Percentiles rank a stretch among this genome's conserved stretches.
phyloP scores from a whole-genome alignment of 2,329 filamentous ascomycete species.

The Diplodia sapinea region DNA sequence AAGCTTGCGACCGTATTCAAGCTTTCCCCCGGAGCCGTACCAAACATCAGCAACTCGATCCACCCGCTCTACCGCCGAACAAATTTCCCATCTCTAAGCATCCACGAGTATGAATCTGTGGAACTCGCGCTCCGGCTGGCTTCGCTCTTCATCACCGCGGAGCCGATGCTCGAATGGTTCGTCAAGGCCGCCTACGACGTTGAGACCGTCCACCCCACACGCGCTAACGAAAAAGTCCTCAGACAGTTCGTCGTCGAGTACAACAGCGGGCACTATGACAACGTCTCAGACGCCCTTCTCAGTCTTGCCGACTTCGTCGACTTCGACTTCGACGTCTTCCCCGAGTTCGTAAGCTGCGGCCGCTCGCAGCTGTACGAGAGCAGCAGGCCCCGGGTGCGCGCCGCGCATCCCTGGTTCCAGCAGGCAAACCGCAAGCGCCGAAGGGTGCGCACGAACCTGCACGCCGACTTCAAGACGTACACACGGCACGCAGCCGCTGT shows the following conservation, averaged over 20 bases:
- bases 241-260: constrained; percentile 2
- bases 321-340: constrained; percentile 15
- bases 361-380: background rate
- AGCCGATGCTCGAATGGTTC: constrained; percentile 26
- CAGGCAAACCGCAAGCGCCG: background rate
- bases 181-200: constrained; percentile 19
- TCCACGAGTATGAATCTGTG: constrained; percentile 14
- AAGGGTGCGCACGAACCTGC: background rate
- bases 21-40: background rate
- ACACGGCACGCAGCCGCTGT: background rate
- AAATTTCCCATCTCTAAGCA: constrained; percentile 18
- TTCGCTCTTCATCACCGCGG: constrained; percentile 11
- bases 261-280: background rate
- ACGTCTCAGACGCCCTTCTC: background rate
- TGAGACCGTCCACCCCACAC: background rate
- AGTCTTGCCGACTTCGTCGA: constrained; percentile 6
- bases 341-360: background rate
- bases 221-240: background rate
- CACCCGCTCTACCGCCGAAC: constrained; percentile 15
- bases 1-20: background rate
- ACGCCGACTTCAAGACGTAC: background rate
- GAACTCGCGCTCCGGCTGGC: constrained; percentile 18
- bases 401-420: background rate
- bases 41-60: constrained; percentile 19
- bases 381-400: background rate